A percentile compares a stretch with the other conserved stretches of the same genome.
phyloP scores from a whole-genome alignment of 164 flowering plant species.

The Chloranthus sessilifolius region DNA sequence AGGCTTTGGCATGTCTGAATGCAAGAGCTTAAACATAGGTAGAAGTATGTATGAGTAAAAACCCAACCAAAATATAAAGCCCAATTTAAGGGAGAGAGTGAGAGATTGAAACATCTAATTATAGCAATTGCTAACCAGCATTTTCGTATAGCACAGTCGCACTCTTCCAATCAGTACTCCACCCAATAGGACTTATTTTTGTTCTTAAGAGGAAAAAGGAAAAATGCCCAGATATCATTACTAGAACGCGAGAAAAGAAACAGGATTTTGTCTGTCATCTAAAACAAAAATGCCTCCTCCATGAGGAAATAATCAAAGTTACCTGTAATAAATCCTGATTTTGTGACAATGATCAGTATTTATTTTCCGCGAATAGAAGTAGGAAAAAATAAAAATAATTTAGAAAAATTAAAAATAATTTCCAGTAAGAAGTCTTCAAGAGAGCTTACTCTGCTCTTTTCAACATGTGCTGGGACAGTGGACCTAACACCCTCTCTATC shows the following conservation, averaged over 20 bases:
- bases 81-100: not conserved
- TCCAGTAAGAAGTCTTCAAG: too few relatives aligned
- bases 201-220: conserved; percentile 41
- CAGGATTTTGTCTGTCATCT: too few relatives aligned
- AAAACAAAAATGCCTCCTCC: too few relatives aligned
- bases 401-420: too few relatives aligned
- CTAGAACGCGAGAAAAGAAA: not conserved
- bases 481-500: too few relatives aligned
- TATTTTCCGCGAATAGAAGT: too few relatives aligned
- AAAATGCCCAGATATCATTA: not conserved
- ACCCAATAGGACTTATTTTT: conserved; percentile 75
- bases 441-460: too few relatives aligned
- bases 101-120: not conserved
- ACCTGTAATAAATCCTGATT: too few relatives aligned
- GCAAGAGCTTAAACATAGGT: conserved; percentile 45
- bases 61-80: not conserved
- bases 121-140: conserved; percentile 54
- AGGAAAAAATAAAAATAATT: too few relatives aligned
- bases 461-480: too few relatives aligned
- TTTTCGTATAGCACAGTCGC: conserved; percentile 81
- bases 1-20: conserved; percentile 49
- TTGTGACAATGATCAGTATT: too few relatives aligned
- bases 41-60: conserved; percentile 1
- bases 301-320: too few relatives aligned
- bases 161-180: conserved; percentile 94